Evolutionary conservation across 2,329 filamentous ascomycete genomes (phyloP).

Genomic region (Sclerotinia sclerotiorum): DNA sequence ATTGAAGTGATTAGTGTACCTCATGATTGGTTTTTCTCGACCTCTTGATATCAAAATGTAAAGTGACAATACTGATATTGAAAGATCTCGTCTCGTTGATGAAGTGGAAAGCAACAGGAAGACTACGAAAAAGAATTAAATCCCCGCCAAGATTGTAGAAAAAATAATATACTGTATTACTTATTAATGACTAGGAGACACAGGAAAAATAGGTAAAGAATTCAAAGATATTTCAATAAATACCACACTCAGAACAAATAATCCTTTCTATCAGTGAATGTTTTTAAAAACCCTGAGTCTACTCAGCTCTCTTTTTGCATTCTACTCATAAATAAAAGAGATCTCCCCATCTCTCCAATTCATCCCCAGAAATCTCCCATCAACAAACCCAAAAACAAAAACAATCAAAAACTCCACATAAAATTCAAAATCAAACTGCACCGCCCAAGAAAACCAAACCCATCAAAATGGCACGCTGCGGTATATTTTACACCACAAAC

Average conservation of each 20-base stretch:
- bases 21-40: no score
- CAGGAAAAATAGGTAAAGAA: background rate
- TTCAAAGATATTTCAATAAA: background rate
- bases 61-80: no score
- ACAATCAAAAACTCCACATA: background rate
- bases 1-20: no score
- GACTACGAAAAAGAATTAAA: no score
- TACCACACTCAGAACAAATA: background rate
- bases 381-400: background rate
- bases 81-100: no score
- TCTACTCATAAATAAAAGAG: background rate
- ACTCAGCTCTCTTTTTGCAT: background rate
- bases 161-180: no score
- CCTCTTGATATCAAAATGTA: no score
- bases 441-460: background rate
- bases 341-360: background rate
- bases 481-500: background rate
- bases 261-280: background rate
- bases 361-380: background rate
- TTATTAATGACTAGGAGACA: no score
- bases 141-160: no score
- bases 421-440: background rate
- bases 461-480: background rate
- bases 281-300: background rate
- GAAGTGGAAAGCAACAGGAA: no score